Evolutionary conservation across 352 stramenopile species (phyloP), one percentile per base, ranked within the genome.

Genomic region (Globisporangium orthogonon): DNA sequence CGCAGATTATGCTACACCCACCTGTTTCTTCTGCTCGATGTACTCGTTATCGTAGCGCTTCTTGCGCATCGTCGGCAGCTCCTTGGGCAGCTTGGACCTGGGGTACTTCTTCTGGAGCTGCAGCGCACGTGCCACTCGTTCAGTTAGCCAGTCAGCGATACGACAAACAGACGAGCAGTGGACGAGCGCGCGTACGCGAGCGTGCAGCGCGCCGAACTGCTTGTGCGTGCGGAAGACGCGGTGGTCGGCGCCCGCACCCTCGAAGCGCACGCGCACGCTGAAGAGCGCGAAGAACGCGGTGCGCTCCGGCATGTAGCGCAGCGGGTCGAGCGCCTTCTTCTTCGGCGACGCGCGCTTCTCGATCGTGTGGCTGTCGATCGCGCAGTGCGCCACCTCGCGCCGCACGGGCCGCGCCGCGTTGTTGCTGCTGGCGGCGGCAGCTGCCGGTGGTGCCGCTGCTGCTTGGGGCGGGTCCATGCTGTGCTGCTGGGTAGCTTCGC

Each of bases 11-110:
- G 23, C 23, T 23, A 23, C 23, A 23, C 23, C 23, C 50, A 77
- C 69, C n/a, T 58, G 50, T 5, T 69, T 66, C 50, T 91, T 91
- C n/a, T 86, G 65, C 52, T 87, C 68, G 55, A 91, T 86, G 69
- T 91, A 91, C 48, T 76, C 64, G 56, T 82, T 85, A 63, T 88
- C 75, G 50, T 86, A 84, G 50, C 78, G 80, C 54, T 88, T 87
- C 37, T 76, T 82, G 52, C 76, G 72, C 74, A 91, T 84, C 2
- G 73, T 62, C 13, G 81, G 81, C 39, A 91, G 61, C 3, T 83
- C 69, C 37, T 74, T 73, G 7, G 78, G 78, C 43, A 89, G 33
- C 31, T 82, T 73, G 9, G 78, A 85, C 63, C 84, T 85, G 30
- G 81, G 81, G 44, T 87, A 91, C 50, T 81, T 91, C 55, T 87